Evolutionary conservation across 2,329 filamentous ascomycete genomes (phyloP).

Genomic region (Fusarium sulawesiense): DNA sequence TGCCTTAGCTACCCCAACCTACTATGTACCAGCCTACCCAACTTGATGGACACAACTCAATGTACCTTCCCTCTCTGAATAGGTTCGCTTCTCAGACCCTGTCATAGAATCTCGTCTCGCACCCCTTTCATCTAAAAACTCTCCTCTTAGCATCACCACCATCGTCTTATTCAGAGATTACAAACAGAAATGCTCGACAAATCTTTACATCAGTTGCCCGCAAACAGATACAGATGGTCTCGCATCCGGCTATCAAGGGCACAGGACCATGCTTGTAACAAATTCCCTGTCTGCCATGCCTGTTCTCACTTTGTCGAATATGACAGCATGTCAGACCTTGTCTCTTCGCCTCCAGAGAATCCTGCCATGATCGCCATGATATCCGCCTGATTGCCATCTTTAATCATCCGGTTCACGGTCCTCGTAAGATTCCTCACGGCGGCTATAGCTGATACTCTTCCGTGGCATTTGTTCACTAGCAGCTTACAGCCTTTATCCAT

Average conservation of each 20-base stretch:
- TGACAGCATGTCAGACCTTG: slow-evolving; percentile 38
- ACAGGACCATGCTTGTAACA: slow-evolving; percentile 14
- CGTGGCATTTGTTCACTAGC: neutral
- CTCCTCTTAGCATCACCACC: slow-evolving; percentile 1
- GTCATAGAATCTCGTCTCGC: slow-evolving; percentile 23
- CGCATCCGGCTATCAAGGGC: slow-evolving; percentile 19
- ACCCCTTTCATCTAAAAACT: slow-evolving; percentile 23
- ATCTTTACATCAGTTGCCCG: neutral
- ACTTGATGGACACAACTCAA: neutral
- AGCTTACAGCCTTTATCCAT: neutral
- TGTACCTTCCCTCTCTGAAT: slow-evolving; percentile 27
- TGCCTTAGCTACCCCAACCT: neutral
- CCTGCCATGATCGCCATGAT: slow-evolving; percentile 34
- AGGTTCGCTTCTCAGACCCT: slow-evolving; percentile 20
- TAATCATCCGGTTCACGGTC: slow-evolving; percentile 39
- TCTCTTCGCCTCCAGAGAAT: slow-evolving; percentile 12
- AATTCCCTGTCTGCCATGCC: slow-evolving; percentile 16
- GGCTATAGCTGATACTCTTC: neutral
- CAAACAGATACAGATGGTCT: slow-evolving; percentile 41
- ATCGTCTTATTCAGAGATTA: slow-evolving; percentile 4
- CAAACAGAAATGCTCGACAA: slow-evolving; percentile 19
- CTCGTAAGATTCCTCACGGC: slow-evolving; percentile 9
- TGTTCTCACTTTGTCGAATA: slow-evolving; percentile 19
- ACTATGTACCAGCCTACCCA: neutral
- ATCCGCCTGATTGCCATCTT: slow-evolving; percentile 35